Conservation (phyloP, 768 basidiomycete species). For the Auricularia heimuer region DNA sequence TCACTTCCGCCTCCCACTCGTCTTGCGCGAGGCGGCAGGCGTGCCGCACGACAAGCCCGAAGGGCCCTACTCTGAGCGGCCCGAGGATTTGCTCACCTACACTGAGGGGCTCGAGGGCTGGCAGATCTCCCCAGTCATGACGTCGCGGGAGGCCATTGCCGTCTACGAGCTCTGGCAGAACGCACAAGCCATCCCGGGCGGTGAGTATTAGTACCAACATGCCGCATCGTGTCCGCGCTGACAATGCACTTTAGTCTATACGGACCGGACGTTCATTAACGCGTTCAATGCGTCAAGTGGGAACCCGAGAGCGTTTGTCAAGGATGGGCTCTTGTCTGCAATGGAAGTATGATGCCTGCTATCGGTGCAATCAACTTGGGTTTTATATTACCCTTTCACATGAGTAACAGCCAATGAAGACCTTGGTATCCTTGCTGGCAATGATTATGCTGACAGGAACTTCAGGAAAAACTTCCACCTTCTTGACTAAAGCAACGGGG, state of each 20-base stretch:
- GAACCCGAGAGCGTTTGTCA: background rate
- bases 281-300: background rate
- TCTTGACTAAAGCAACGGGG: too few relatives aligned
- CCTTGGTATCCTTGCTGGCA: too few relatives aligned
- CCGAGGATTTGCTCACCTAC: slow-evolving; percentile 39
- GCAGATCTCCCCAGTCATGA: slow-evolving; percentile 46
- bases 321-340: background rate
- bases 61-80: slow-evolving; percentile 50
- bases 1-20: slow-evolving; percentile 45
- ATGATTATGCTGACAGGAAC: too few relatives aligned
- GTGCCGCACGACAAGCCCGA: slow-evolving; percentile 32
- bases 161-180: slow-evolving; percentile 72
- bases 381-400: too few relatives aligned
- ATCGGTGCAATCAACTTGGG: too few relatives aligned
- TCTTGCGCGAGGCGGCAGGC: slow-evolving; percentile 54
- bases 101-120: slow-evolving; percentile 43
- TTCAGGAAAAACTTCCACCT: too few relatives aligned
- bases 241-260: background rate
- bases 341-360: background rate
- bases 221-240: background rate
- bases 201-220: slow-evolving; percentile 24
- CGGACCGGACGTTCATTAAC: background rate
- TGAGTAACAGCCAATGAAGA: too few relatives aligned
- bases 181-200: slow-evolving; percentile 41
- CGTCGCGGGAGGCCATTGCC: slow-evolving; percentile 56